Base-by-base conservation (phyloP, 129 eudicot genomes). In the Heracleum sosnowskyi region DNA sequence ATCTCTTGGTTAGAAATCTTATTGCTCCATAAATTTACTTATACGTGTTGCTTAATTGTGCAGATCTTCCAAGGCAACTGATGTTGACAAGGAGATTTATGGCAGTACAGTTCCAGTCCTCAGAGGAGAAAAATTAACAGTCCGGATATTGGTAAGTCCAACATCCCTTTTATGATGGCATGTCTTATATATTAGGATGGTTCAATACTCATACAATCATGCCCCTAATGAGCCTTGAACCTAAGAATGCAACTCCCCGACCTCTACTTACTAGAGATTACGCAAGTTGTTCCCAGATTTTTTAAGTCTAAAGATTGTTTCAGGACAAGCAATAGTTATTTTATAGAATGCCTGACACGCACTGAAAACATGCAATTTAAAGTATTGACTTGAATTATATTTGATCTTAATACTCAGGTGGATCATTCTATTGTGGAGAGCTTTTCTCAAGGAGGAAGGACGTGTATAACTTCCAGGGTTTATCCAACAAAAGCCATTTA, bases 91-190 rank as follows among this genome's bases (percentile, higher is more conserved):
- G 63, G 81, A 84, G 22, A 81, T 91, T 17, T 88, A 85, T 40
- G 98, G 98, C 31, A 88, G 87, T 86, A 62, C 75, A 47, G 97
- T 93, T 62, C 89, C 97, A 0, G 96, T 93, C 4, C 88, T 91
- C 41, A 76, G 88, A 80, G 98, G 91, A 34, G 98, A 93, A 82
- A 86, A 84, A 73, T 53, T 93, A 36, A 81, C 97, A 1, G 70
- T 91, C 90, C 86, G 98, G 74, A 87, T 91, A 15, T 68, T 93
- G 83, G 80, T 77, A 77, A 22, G 80, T 77, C 7, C 0, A n/a
- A 63, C 9, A 41, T 31, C 24, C 26, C 69, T n/a, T n/a, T n/a
- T 24, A 3, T 8, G 64, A 55, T 55, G 13, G 26, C 57, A 49
- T 49, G 57, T 18, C 57, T 22, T 5, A 20, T n/a, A n/a, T n/a